phyloP scores from a whole-genome alignment of 2,329 filamentous ascomycete species.

The Malbranchea zuffiana region DNA sequence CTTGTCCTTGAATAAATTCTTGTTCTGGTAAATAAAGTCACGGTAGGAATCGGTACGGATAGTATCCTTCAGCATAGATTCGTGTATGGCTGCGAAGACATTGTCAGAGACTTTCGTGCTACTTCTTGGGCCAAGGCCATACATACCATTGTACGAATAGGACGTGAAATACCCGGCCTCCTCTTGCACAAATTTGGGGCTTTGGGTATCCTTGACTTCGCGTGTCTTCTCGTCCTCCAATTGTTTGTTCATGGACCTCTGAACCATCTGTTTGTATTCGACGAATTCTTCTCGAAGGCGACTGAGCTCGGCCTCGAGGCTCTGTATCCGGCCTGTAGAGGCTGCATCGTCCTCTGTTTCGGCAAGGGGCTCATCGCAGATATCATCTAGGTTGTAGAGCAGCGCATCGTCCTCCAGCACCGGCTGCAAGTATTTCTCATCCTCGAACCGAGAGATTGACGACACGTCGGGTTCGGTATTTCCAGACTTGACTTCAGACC shows the following conservation, averaged over 20 bases:
- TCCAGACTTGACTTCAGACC: slow-evolving; percentile 38
- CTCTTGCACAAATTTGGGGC: slow-evolving; percentile 37
- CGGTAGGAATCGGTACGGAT: slow-evolving; percentile 84
- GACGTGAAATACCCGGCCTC: slow-evolving; percentile 54
- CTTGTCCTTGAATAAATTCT: slow-evolving; percentile 75
- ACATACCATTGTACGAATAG: slow-evolving; percentile 56
- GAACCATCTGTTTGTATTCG: slow-evolving; percentile 54
- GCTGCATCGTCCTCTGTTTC: slow-evolving; percentile 22
- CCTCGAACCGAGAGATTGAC: slow-evolving; percentile 52
- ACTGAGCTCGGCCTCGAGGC: slow-evolving; percentile 52
- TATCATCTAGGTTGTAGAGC: slow-evolving; percentile 75
- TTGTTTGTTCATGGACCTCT: slow-evolving; percentile 55
- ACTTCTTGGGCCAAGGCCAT: background rate
- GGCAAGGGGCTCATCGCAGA: slow-evolving; percentile 38
- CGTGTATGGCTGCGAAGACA: slow-evolving; percentile 64
- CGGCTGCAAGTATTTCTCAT: slow-evolving; percentile 73
- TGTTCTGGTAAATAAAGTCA: slow-evolving; percentile 90
- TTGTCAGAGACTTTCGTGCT: background rate
- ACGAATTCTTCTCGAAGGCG: slow-evolving; percentile 51
- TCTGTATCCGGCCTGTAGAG: slow-evolving; percentile 42
- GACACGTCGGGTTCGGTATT: slow-evolving; percentile 46
- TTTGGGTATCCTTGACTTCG: slow-evolving; percentile 19
- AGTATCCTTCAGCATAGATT: slow-evolving; percentile 87
- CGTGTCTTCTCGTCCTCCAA: slow-evolving; percentile 43
- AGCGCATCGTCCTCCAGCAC: slow-evolving; percentile 81